Conservation (phyloP, 2,329 filamentous ascomycete genomes). For the Stagonosporopsis chrysanthemi region DNA sequence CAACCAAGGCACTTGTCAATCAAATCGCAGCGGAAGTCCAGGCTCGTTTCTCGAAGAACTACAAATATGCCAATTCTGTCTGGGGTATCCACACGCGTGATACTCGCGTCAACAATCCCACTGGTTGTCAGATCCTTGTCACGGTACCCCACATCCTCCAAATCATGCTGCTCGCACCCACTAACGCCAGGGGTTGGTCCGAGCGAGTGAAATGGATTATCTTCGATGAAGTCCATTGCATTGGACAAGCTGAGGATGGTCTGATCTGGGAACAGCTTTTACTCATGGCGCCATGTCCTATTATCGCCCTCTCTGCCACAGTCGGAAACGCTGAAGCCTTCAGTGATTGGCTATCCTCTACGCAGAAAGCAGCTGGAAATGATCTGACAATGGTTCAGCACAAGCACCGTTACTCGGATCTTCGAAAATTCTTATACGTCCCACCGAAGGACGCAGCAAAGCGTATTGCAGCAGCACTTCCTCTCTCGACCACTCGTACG, state of each 20-base stretch:
- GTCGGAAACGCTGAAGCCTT: constrained; percentile 79
- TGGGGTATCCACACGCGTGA: constrained; percentile 83
- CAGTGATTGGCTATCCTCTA: constrained; percentile 69
- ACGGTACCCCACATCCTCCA: constrained; percentile 81
- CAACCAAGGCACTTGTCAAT: constrained; percentile 82
- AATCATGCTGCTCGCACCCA: constrained; percentile 72
- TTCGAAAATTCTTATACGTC: constrained; percentile 75
- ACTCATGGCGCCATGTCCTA: constrained; percentile 75
- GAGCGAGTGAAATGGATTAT: constrained; percentile 75
- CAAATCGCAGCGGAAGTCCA: constrained; percentile 83
- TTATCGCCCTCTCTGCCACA: constrained; percentile 81
- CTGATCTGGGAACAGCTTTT: constrained; percentile 81
- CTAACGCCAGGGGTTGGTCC: constrained; percentile 75
- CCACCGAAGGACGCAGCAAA: constrained; percentile 53
- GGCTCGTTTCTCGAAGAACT: constrained; percentile 73
- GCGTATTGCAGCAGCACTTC: constrained; percentile 57
- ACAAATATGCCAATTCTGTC: constrained; percentile 68
- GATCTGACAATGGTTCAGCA: constrained; percentile 74
- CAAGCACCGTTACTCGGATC: constrained; percentile 74
- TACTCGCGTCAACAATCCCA: constrained; percentile 75
- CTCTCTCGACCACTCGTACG: constrained; percentile 51
- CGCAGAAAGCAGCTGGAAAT: constrained; percentile 69
- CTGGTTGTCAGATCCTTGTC: constrained; percentile 76
- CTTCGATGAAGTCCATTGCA: constrained; percentile 83
- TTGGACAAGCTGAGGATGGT: constrained; percentile 78